A percentile compares a stretch with the other conserved stretches of the same genome.
These are phyloP conservation scores for Saccharomyces hybrid DNA, from an alignment of 1,139 yeast species.

Conservation along the genomic window DNA sequence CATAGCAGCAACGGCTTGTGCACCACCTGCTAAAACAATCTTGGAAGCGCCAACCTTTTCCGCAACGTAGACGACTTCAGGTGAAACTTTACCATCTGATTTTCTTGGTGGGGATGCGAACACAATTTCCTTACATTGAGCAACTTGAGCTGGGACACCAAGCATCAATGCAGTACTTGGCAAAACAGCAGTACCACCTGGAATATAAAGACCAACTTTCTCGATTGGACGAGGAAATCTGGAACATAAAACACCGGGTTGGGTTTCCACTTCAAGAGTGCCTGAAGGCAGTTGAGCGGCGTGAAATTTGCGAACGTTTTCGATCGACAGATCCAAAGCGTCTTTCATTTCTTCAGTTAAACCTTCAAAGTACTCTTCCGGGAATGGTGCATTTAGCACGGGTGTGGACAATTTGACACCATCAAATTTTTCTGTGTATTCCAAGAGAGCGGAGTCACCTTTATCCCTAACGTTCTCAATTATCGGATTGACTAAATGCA, in stretches of 20 bases:
- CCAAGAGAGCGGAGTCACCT: constrained; percentile 84
- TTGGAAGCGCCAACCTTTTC: constrained; percentile 87
- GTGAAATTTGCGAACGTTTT: constrained; percentile 86
- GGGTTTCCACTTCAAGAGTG: constrained; percentile 78
- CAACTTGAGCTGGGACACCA: constrained; percentile 98
- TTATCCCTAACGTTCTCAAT: constrained; percentile 64
- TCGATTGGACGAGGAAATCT: constrained; percentile 94
- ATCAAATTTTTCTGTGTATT: constrained; percentile 84
- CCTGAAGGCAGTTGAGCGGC: constrained; percentile 76
- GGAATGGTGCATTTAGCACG: constrained; percentile 79
- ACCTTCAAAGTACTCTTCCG: constrained; percentile 53
- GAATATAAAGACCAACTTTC: constrained; percentile 89
- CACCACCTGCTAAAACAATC: constrained; percentile 96
- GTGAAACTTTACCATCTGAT: constrained; percentile 80
- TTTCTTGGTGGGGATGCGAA: constrained; percentile 96
- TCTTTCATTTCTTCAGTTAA: constrained; percentile 68
- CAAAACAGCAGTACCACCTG: constrained; percentile 97
- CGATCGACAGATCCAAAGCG: constrained; percentile 84
- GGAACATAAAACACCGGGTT: constrained; percentile 90
- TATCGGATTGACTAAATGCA: constrained; percentile 88
- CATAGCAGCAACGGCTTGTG: constrained; percentile 98
- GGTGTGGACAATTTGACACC: constrained; percentile 68
- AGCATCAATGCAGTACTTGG: constrained; percentile 98
- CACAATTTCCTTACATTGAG: constrained; percentile 90
- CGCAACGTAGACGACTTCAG: constrained; percentile 97